Percentiles rank a stretch among this genome's conserved stretches.
These are phyloP conservation scores for Blastobotrys americana DNA, from an alignment of 805 yeast genomes.

Conservation along the genomic window DNA sequence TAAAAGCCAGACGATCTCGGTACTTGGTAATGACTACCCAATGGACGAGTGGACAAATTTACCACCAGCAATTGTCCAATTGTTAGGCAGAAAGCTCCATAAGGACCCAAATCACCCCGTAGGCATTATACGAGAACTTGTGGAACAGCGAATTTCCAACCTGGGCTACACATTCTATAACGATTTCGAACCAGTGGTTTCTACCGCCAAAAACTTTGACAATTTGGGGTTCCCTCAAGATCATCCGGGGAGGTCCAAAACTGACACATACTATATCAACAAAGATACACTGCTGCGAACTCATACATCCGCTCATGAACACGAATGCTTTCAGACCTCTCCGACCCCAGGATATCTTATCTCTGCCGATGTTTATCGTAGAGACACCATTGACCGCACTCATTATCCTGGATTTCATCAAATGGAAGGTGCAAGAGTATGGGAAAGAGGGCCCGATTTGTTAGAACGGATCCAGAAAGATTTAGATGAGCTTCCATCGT, in stretches of 20 bases:
- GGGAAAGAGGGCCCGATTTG: slow-evolving; percentile 45
- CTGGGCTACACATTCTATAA: slow-evolving; percentile 68
- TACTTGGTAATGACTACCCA: slow-evolving; percentile 46
- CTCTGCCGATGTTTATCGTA: slow-evolving; percentile 90
- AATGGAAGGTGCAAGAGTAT: slow-evolving; percentile 90
- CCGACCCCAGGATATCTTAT: slow-evolving; percentile 82
- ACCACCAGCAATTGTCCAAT: slow-evolving; percentile 59
- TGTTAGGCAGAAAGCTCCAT: slow-evolving; percentile 70
- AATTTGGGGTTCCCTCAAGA: slow-evolving; percentile 83
- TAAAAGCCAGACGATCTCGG: slow-evolving; percentile 14
- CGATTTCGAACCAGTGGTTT: slow-evolving; percentile 75
- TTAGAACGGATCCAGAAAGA: slow-evolving; percentile 47
- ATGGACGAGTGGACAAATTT: slow-evolving; percentile 82
- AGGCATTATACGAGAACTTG: slow-evolving; percentile 69
- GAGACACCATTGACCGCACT: slow-evolving; percentile 91
- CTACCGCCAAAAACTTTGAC: slow-evolving; percentile 81
- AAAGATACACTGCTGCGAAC: slow-evolving; percentile 68
- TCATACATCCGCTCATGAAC: slow-evolving; percentile 96
- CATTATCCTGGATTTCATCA: slow-evolving; percentile 98
- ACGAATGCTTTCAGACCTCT: slow-evolving; percentile 63
- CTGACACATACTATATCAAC: slow-evolving; percentile 90
- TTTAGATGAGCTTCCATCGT: slow-evolving; percentile 54
- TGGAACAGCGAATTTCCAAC: slow-evolving; percentile 58
- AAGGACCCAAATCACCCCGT: slow-evolving; percentile 74
- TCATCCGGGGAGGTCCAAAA: slow-evolving; percentile 87